Base-by-base conservation (phyloP, 176 grass and related monocot genomes). In the Zoysia pacifica region DNA sequence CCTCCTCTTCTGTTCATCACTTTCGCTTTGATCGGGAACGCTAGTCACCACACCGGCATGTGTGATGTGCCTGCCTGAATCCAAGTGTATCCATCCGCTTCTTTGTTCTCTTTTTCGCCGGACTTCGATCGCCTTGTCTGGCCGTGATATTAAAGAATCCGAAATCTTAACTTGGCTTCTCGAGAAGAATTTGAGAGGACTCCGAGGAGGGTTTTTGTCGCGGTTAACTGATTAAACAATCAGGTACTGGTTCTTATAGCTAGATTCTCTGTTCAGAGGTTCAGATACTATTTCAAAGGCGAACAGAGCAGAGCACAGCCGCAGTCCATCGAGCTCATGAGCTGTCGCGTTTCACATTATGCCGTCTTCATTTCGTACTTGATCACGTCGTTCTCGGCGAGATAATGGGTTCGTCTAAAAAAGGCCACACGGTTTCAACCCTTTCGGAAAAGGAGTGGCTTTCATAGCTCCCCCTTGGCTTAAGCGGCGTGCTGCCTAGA, bases 1-100 rank as follows among this genome's bases (percentile, higher is more conserved):
- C 36, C 12, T 12, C 70, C 53, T 76, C 84, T 89, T 87, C 89
- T 83, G 74, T 83, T 75, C 55, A 28, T 28, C 28, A 19, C 74
- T 75, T 79, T 86, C 63, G 59, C 36, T 44, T 48, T 70, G 76
- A 8, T 52, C 75, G 63, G 15, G 65, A 83, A 80, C 28, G 28
- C 28, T 65, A 75, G 78, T 79, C 75, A 15, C 78, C 78, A 53
- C 28, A 28, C 28, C 28, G 28, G 28, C 28, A 28, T 28, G 28
- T 28, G 28, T 28, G 28, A 28, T 28, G 28, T 28, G 28, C 28
- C 28, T 28, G 28, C 28, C 28, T 28, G 28, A 28, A 28, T 28
- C 28, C 28, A 28, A 0, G 28, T 28, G 28, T 28, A 28, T 28
- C 28, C 28, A 28, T 28, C 28, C 28, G 28, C 7, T 9, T 13